A percentile compares a stretch with the other conserved stretches of the same genome.
Conservation (phyloP, 2,329 filamentous ascomycete species). For the Aureobasidium sp. region DNA sequence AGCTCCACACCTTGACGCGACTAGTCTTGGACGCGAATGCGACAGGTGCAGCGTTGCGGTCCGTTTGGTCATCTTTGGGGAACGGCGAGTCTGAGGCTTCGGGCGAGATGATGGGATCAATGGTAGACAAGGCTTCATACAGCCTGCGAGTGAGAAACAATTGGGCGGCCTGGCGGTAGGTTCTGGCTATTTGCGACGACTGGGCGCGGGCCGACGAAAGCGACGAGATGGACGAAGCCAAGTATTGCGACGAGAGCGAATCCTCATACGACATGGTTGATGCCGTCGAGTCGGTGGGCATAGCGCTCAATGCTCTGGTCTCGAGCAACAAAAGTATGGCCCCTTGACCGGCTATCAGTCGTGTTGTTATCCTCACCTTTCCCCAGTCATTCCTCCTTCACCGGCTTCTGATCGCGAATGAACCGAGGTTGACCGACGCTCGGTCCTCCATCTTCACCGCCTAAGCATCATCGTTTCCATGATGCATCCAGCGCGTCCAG, state of each 20-base stretch:
- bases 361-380: neutral
- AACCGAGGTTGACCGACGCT: constrained; percentile 2
- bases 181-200: constrained; percentile 73
- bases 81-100: constrained; percentile 28
- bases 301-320: constrained; percentile 13
- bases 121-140: constrained; percentile 77
- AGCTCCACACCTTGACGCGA: constrained; percentile 91
- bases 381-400: neutral
- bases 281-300: constrained; percentile 25
- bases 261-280: constrained; percentile 40
- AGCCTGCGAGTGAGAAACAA: constrained; percentile 91
- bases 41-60: constrained; percentile 53
- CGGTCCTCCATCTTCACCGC: neutral
- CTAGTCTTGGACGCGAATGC: constrained; percentile 73
- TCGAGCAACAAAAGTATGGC: neutral
- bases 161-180: constrained; percentile 88
- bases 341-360: constrained; percentile 2
- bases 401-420: neutral
- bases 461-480: neutral
- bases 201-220: constrained; percentile 60
- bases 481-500: neutral
- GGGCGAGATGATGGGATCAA: constrained; percentile 72
- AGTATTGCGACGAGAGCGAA: constrained; percentile 48
- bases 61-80: neutral
- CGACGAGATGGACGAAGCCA: constrained; percentile 63